A percentile compares a stretch with the other conserved stretches of the same genome.
phyloP scores from a whole-genome alignment of 306 rosid species.

The Albizia julibrissin region DNA sequence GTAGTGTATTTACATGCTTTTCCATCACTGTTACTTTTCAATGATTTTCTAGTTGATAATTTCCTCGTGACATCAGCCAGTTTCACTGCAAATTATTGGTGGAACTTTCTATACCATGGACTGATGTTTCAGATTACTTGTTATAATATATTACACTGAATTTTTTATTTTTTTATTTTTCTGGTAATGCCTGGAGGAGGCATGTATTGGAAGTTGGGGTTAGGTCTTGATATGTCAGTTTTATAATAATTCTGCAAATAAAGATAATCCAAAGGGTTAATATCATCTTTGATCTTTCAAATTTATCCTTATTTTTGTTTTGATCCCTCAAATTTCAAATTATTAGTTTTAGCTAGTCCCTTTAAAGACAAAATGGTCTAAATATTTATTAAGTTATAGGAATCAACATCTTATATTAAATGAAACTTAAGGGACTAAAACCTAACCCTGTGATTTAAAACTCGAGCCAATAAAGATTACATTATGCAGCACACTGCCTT shows the following conservation, averaged over 20 bases:
- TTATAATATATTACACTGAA: neutral
- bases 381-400: no score
- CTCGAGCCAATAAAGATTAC: no score
- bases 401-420: no score
- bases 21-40: conserved; percentile 10
- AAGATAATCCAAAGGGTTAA: conserved; percentile 29
- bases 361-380: no score
- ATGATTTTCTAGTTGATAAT: conserved; percentile 23
- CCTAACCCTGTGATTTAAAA: no score
- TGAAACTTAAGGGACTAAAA: no score
- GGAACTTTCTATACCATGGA: conserved; percentile 34
- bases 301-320: no score
- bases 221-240: conserved; percentile 34
- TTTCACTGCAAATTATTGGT: conserved; percentile 39
- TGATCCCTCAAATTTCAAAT: no score
- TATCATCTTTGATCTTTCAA: no score
- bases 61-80: conserved; percentile 38
- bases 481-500: conserved; percentile 23
- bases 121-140: neutral
- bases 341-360: no score
- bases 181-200: conserved; percentile 2
- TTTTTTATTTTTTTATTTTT: neutral
- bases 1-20: conserved; percentile 23
- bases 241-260: conserved; percentile 16
- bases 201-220: conserved; percentile 27